These are phyloP conservation scores for Aspergillus sclerotialis DNA, from an alignment of 2,329 filamentous ascomycete genomes.

Conservation along the genomic window DNA sequence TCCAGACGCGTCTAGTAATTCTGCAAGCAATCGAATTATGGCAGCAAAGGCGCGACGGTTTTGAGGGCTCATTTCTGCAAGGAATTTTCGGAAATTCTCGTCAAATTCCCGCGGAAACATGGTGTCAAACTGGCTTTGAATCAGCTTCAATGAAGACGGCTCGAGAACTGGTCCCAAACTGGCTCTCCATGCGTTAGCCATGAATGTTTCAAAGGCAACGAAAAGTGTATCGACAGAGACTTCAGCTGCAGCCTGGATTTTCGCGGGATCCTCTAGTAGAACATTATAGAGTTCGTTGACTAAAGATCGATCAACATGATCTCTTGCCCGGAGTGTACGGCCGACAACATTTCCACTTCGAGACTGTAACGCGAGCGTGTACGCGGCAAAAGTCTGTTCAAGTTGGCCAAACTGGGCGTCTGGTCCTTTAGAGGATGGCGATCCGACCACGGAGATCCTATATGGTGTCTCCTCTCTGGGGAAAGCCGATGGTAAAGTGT, in stretches of 20 bases:
- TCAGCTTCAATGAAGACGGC: constrained; percentile 59
- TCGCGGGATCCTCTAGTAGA: constrained; percentile 74
- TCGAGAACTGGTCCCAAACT: constrained; percentile 82
- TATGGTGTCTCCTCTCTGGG: constrained; percentile 33
- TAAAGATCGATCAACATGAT: constrained; percentile 64
- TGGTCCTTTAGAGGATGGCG: constrained; percentile 43
- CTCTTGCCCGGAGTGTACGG: constrained; percentile 63
- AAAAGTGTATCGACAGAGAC: constrained; percentile 78
- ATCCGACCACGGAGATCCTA: constrained; percentile 47
- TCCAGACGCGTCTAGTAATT: constrained; percentile 79
- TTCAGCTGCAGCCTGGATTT: constrained; percentile 67
- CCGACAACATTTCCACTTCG: constrained; percentile 83
- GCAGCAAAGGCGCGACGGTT: constrained; percentile 71
- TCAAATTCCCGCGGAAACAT: constrained; percentile 44
- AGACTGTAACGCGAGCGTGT: constrained; percentile 72
- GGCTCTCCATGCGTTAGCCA: constrained; percentile 79
- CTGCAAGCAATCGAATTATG: constrained; percentile 76
- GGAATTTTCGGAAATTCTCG: constrained; percentile 48
- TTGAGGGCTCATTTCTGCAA: constrained; percentile 50
- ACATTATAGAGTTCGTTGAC: constrained; percentile 90
- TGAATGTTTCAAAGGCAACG: constrained; percentile 87
- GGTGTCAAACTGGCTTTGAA: constrained; percentile 52
- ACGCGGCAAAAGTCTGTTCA: constrained; percentile 79
- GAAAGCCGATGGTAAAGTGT: constrained; percentile 36
- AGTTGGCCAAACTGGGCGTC: constrained; percentile 63